A percentile compares a stretch with the other conserved stretches of the same genome.
phyloP scores from a whole-genome alignment of 768 basidiomycete genomes.

The Gyrodon lividus region DNA sequence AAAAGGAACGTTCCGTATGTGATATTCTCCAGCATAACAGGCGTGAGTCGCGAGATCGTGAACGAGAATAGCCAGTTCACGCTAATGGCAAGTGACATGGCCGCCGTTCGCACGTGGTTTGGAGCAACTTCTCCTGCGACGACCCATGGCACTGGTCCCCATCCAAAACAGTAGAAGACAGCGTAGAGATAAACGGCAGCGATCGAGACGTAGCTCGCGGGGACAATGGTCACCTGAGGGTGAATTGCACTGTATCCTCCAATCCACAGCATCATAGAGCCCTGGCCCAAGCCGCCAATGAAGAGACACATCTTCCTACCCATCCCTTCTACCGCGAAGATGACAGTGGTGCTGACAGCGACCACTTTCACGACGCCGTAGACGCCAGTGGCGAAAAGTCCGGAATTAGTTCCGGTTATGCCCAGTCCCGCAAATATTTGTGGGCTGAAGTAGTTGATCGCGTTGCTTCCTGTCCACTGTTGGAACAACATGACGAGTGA shows the following conservation, averaged over 20 bases:
- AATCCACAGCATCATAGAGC: constrained; percentile 38
- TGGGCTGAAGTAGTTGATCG: constrained; percentile 56
- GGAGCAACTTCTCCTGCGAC: constrained; percentile 37
- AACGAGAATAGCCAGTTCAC: constrained; percentile 39
- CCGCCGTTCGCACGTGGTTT: constrained; percentile 37
- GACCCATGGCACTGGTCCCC: constrained; percentile 31
- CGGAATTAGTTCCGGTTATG: constrained; percentile 40
- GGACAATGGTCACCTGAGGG: constrained; percentile 24
- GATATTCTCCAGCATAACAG: constrained; percentile 35
- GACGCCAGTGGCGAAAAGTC: constrained; percentile 50
- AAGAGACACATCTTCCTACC: constrained; percentile 52
- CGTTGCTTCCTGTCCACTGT: constrained; percentile 54
- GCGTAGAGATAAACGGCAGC: constrained; percentile 39
- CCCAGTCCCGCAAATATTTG: constrained; percentile 50
- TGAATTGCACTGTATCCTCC: constrained; percentile 35
- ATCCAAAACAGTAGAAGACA: constrained; percentile 36
- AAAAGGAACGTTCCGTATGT: constrained; percentile 33
- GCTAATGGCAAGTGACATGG: constrained; percentile 32
- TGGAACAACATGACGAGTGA: constrained; percentile 46
- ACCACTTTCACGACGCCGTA: constrained; percentile 42
- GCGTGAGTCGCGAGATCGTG: constrained; percentile 37
- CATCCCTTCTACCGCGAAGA: constrained; percentile 46
- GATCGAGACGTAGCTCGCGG: constrained; percentile 39
- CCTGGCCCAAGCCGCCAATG: constrained; percentile 49
- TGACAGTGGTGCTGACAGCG: constrained; percentile 38